Conservation (phyloP, 208 protist species). For the Trypanosomatidae sp. region DNA sequence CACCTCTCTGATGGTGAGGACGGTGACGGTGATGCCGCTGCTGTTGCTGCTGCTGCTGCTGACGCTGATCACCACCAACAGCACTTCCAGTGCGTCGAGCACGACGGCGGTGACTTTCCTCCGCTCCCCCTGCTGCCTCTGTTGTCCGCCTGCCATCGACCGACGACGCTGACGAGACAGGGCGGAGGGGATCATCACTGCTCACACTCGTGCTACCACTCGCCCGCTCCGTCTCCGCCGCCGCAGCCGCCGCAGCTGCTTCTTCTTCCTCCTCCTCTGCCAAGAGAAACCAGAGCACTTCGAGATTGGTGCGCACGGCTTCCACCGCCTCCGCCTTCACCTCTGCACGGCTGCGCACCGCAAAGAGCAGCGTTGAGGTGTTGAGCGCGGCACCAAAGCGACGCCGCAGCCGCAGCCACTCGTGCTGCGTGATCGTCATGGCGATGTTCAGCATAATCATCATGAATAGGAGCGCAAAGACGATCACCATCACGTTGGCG, state of each 20-base stretch:
- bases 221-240: background rate
- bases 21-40: too few relatives aligned
- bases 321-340: constrained; percentile 49
- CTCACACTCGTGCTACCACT: too few relatives aligned
- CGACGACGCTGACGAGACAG: too few relatives aligned
- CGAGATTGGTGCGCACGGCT: constrained; percentile 37
- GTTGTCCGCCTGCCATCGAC: too few relatives aligned
- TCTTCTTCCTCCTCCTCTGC: constrained; percentile 28
- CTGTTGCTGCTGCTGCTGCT: too few relatives aligned
- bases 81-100: too few relatives aligned
- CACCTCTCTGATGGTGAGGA: too few relatives aligned
- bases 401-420: constrained; percentile 47
- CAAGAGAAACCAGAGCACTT: constrained; percentile 42
- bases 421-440: constrained; percentile 56
- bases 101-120: too few relatives aligned
- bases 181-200: too few relatives aligned
- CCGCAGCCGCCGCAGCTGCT: background rate
- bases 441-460: constrained; percentile 66
- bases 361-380: constrained; percentile 40
- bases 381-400: constrained; percentile 45
- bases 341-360: constrained; percentile 42
- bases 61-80: too few relatives aligned
- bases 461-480: constrained; percentile 52
- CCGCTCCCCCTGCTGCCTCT: too few relatives aligned
- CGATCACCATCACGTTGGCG: constrained; percentile 41